phyloP scores from a whole-genome alignment of 495 filamentous ascomycete genomes.

The Penicillium macrosclerotiorum region DNA sequence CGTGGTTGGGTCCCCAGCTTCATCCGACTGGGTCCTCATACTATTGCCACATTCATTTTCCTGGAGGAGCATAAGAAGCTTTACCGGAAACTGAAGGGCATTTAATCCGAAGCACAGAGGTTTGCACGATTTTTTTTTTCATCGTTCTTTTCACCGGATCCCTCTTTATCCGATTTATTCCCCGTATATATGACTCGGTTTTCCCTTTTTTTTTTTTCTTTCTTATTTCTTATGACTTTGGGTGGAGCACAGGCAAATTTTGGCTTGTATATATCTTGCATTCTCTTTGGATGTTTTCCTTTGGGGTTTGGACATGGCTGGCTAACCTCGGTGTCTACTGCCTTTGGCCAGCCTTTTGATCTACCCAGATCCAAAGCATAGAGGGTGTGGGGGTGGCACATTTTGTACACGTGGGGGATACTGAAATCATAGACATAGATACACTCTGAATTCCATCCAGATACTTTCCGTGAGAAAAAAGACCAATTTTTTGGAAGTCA shows the following conservation, averaged over 20 bases:
- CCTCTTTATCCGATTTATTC: conserved; percentile 42
- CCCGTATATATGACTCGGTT: conserved; percentile 16
- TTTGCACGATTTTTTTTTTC: conserved; percentile 20
- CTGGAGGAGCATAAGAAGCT: conserved; percentile 73
- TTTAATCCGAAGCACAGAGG: conserved; percentile 19
- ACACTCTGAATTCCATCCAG: conserved; percentile 20
- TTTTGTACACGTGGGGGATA: conserved; percentile 6
- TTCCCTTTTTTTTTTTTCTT: conserved; percentile 8
- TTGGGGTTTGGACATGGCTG: background rate
- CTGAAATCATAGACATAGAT: conserved; percentile 25
- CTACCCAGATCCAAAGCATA: conserved; percentile 3
- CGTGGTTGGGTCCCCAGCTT: conserved; percentile 98
- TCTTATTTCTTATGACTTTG: conserved; percentile 13
- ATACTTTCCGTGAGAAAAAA: conserved; percentile 19
- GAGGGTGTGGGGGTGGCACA: conserved; percentile 11
- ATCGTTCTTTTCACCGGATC: conserved; percentile 8
- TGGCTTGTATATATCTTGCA: conserved; percentile 28
- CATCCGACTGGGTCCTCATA: conserved; percentile 87
- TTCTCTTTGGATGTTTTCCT: conserved; percentile 14
- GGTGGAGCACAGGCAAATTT: conserved; percentile 23
- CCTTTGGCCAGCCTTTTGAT: background rate
- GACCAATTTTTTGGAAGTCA: background rate
- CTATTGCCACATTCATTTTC: conserved; percentile 92
- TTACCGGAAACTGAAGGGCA: conserved; percentile 46
- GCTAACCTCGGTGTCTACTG: background rate